These are phyloP conservation scores for Teunomyces cretensis DNA, from an alignment of 805 yeast genomes.

Conservation along the genomic window DNA sequence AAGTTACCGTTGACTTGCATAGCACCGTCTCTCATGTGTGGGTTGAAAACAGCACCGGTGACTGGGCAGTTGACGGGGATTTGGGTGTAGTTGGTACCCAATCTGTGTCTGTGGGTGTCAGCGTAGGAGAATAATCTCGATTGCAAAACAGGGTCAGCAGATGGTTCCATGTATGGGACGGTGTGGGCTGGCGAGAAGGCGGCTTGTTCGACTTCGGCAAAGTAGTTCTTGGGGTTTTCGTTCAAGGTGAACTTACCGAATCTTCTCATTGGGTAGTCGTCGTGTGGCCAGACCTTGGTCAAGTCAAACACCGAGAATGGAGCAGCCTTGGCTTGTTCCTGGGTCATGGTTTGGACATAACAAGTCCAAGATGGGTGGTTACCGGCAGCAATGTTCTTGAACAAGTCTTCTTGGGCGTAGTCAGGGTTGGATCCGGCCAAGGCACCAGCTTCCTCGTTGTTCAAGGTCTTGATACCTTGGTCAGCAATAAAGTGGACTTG, in stretches of 20 bases:
- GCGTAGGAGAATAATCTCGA: conserved; percentile 73
- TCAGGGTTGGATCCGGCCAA: conserved; percentile 81
- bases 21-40: conserved; percentile 81
- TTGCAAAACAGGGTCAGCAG: conserved; percentile 77
- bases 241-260: conserved; percentile 56
- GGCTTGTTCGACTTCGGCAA: conserved; percentile 44
- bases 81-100: conserved; percentile 67
- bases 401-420: conserved; percentile 75
- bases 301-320: conserved; percentile 85
- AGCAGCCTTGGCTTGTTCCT: conserved; percentile 69
- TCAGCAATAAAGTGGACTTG: conserved; percentile 73
- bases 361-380: conserved; percentile 83
- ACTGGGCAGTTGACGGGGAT: conserved; percentile 76
- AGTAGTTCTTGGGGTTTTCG: conserved; percentile 55
- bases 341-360: conserved; percentile 84
- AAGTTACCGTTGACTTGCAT: conserved; percentile 63
- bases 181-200: conserved; percentile 75
- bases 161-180: conserved; percentile 73
- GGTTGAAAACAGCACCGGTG: conserved; percentile 47
- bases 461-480: conserved; percentile 57
- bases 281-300: conserved; percentile 71
- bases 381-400: conserved; percentile 73
- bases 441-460: conserved; percentile 65
- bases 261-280: conserved; percentile 52
- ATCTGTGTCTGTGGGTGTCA: conserved; percentile 76